A percentile compares a stretch with the other conserved stretches of the same genome.
phyloP scores from a whole-genome alignment of 1,284 basidiomycete genomes.

The Irpex sp. region DNA sequence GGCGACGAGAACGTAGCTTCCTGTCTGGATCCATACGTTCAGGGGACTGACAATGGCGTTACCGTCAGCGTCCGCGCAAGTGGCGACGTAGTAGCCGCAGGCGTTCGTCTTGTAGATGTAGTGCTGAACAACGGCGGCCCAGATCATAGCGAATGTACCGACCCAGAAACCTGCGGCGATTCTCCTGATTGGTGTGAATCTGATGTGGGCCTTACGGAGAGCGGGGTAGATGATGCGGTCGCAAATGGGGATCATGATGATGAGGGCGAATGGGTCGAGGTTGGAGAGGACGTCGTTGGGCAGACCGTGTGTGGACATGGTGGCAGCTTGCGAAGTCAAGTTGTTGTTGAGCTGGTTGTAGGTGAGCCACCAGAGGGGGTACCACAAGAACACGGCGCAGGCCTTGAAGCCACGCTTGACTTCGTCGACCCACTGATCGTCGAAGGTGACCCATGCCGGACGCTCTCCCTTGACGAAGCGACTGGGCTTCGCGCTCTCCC shows the following conservation, averaged over 20 bases:
- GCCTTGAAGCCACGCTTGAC: constrained; percentile 81
- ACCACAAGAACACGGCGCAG: constrained; percentile 81
- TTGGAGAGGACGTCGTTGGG: constrained; percentile 85
- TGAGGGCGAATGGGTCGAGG: constrained; percentile 72
- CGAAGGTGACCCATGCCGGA: constrained; percentile 71
- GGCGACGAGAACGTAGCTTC: constrained; percentile 66
- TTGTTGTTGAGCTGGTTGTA: constrained; percentile 82
- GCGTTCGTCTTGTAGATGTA: constrained; percentile 76
- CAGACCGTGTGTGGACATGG: constrained; percentile 67
- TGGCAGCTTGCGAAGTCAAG: constrained; percentile 72
- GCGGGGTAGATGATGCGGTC: constrained; percentile 71
- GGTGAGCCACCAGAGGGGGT: constrained; percentile 69
- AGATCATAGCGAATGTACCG: constrained; percentile 58
- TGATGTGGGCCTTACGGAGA: constrained; percentile 60
- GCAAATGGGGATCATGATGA: constrained; percentile 72
- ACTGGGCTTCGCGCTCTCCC: constrained; percentile 77
- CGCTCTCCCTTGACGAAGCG: constrained; percentile 32
- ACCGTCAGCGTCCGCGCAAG: constrained; percentile 39
- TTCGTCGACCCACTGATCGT: constrained; percentile 83
- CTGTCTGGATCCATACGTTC: constrained; percentile 77
- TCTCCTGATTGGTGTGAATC: constrained; percentile 71
- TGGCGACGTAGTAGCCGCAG: constrained; percentile 56
- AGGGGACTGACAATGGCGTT: constrained; percentile 26
- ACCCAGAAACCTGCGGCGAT: constrained; percentile 75
- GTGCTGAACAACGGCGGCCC: constrained; percentile 69